These are phyloP conservation scores for Naganishia onofrii DNA, from an alignment of 768 basidiomycete genomes.

Conservation along the genomic window DNA sequence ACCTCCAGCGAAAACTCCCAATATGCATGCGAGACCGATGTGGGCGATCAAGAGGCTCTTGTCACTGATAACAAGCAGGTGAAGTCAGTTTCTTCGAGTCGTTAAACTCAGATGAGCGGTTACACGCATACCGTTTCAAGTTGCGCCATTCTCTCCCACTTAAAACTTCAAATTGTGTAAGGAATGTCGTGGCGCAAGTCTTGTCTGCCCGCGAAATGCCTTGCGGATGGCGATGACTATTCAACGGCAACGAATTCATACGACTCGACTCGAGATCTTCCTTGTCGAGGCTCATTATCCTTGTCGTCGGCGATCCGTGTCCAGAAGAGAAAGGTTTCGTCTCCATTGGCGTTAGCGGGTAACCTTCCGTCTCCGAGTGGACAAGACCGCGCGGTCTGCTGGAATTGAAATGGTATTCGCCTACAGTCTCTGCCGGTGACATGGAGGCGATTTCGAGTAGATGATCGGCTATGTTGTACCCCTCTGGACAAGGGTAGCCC, in stretches of 20 bases:
- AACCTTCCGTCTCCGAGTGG: not conserved
- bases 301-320: not conserved
- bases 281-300: not conserved
- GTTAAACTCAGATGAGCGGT: not conserved
- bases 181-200: slow-evolving; percentile 69
- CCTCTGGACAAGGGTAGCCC: slow-evolving; percentile 63
- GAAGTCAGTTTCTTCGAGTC: not conserved
- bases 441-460: slow-evolving; percentile 72
- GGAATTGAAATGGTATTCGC: not conserved
- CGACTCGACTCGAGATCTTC: slow-evolving; percentile 13
- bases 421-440: not conserved
- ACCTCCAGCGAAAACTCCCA: slow-evolving; percentile 87
- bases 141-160: slow-evolving; percentile 83
- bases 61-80: slow-evolving; percentile 58
- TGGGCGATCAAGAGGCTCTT: slow-evolving; percentile 80
- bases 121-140: slow-evolving; percentile 60
- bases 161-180: slow-evolving; percentile 82
- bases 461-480: slow-evolving; percentile 91
- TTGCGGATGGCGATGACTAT: not conserved
- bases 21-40: slow-evolving; percentile 63
- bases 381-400: not conserved
- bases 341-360: not conserved
- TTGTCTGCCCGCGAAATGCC: slow-evolving; percentile 9
- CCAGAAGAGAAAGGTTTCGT: not conserved
- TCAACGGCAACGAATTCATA: not conserved